These are phyloP conservation scores for Penicillium longicatenatum DNA, from an alignment of 495 filamentous ascomycete genomes.

Conservation along the genomic window DNA sequence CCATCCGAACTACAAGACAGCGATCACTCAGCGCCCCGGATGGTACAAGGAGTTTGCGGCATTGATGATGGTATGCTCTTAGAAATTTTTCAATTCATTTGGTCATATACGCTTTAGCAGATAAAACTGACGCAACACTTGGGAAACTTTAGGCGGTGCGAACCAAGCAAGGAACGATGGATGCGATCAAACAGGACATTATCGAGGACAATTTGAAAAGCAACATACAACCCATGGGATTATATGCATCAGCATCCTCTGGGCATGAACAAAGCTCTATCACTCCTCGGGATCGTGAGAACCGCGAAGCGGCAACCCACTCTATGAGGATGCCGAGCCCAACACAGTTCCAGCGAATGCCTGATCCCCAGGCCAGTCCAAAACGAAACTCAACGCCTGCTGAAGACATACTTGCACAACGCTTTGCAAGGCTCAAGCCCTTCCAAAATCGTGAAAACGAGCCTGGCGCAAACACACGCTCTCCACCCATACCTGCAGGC, in stretches of 20 bases:
- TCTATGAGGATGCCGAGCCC: slow-evolving; percentile 47
- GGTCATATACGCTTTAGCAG: not conserved
- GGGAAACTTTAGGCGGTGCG: slow-evolving; percentile 37
- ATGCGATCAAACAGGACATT: slow-evolving; percentile 46
- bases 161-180: slow-evolving; percentile 51
- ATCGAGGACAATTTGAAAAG: slow-evolving; percentile 44
- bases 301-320: slow-evolving; percentile 18
- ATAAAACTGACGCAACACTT: slow-evolving; percentile 11
- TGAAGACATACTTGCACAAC: slow-evolving; percentile 46
- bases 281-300: slow-evolving; percentile 25
- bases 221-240: slow-evolving; percentile 34
- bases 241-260: slow-evolving; percentile 13
- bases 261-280: slow-evolving; percentile 8
- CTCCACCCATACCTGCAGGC: slow-evolving; percentile 32
- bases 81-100: not conserved
- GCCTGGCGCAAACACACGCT: slow-evolving; percentile 32
- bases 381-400: slow-evolving; percentile 32
- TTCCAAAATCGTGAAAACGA: slow-evolving; percentile 31
- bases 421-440: slow-evolving; percentile 46
- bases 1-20: slow-evolving; percentile 62
- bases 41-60: slow-evolving; percentile 47
- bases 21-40: slow-evolving; percentile 32
- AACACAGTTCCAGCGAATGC: slow-evolving; percentile 37
- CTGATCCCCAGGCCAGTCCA: slow-evolving; percentile 19
- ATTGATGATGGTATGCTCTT: slow-evolving; percentile 41